Conservation (phyloP, 768 basidiomycete genomes). For the Multifurca ochricompacta region DNA sequence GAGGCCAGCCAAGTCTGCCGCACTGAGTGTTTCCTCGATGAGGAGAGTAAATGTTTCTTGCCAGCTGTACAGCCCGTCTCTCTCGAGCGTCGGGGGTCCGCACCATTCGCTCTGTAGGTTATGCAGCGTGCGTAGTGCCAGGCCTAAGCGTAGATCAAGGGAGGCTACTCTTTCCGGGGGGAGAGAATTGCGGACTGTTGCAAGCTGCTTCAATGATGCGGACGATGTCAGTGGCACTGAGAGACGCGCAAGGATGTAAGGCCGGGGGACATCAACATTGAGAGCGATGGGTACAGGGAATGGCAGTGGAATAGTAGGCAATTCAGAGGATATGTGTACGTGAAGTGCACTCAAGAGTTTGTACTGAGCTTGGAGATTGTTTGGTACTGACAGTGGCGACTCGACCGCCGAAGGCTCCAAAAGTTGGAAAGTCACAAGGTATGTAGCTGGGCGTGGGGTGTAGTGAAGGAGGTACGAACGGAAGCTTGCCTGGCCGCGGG, state of each 20-base stretch:
- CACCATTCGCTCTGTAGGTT: constrained; percentile 73
- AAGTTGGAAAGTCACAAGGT: constrained; percentile 11
- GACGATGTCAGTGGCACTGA: neutral
- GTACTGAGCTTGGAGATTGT: constrained; percentile 23
- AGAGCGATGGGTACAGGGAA: constrained; percentile 41
- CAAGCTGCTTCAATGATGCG: constrained; percentile 28
- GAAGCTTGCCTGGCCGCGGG: constrained; percentile 2
- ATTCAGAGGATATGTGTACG: constrained; percentile 43
- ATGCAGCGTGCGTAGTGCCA: constrained; percentile 56
- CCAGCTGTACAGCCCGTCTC: constrained; percentile 51
- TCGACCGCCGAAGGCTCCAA: neutral
- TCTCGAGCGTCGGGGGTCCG: constrained; percentile 38
- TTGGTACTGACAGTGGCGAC: constrained; percentile 20
- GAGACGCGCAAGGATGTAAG: constrained; percentile 40
- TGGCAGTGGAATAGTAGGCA: constrained; percentile 20
- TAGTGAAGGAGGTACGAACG: constrained; percentile 1
- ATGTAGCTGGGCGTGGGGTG: neutral
- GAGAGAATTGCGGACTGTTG: constrained; percentile 33
- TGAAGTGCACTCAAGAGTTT: constrained; percentile 21
- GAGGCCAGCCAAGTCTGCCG: constrained; percentile 30
- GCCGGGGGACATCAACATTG: constrained; percentile 37
- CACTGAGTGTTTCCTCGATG: constrained; percentile 49
- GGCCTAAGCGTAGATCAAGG: constrained; percentile 56
- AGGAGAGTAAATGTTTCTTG: constrained; percentile 61
- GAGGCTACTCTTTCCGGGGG: constrained; percentile 29